These are phyloP conservation scores for Cronartium quercuum DNA, from an alignment of 1,284 basidiomycete species.

Conservation along the genomic window DNA sequence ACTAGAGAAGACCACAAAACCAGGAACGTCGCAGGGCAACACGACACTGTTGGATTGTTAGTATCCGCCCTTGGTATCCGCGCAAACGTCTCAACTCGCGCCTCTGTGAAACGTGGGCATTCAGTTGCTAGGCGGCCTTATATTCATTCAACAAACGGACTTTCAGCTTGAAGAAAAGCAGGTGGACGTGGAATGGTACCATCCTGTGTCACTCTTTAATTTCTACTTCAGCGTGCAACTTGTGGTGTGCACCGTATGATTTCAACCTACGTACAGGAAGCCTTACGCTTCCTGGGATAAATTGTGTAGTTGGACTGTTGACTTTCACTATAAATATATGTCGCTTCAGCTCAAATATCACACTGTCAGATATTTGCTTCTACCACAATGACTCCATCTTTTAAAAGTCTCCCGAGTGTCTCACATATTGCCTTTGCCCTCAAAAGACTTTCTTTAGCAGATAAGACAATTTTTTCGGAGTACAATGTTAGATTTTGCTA, in stretches of 20 bases:
- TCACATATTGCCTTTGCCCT: too few species aligned
- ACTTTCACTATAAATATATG: neutral
- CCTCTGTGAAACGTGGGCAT: too few species aligned
- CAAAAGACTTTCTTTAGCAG: too few species aligned
- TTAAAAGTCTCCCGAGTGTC: too few species aligned
- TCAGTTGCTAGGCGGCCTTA: neutral
- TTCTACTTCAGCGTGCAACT: neutral
- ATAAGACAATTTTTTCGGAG: too few species aligned
- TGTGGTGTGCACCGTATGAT: neutral
- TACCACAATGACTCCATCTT: neutral
- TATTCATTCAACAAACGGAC: neutral
- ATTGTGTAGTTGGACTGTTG: too few species aligned
- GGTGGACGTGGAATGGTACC: neutral
- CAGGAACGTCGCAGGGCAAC: neutral
- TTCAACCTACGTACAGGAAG: neutral
- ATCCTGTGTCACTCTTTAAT: neutral
- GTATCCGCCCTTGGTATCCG: neutral
- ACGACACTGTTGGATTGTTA: neutral
- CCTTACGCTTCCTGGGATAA: too few species aligned
- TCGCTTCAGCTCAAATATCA: neutral
- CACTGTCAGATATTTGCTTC: neutral
- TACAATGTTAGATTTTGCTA: too few species aligned
- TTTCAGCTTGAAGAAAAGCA: neutral
- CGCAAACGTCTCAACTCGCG: too few species aligned
- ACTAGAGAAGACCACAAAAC: neutral